Evolutionary conservation across 768 basidiomycete genomes (phyloP).

Genomic region (Tulasnella sp.): DNA sequence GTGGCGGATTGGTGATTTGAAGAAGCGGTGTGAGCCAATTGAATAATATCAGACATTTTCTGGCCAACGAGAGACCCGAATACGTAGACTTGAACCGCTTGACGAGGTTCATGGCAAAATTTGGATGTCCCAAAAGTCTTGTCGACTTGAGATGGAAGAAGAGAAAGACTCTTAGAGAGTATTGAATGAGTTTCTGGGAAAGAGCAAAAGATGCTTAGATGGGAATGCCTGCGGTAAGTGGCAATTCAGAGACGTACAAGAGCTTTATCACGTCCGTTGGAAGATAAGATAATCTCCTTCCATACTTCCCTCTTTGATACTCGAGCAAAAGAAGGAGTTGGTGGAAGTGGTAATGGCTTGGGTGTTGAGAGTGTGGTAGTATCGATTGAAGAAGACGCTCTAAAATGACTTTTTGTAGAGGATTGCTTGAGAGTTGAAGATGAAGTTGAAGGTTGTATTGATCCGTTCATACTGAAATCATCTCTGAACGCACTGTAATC

Average conservation of each 20-base stretch:
- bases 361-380: not conserved
- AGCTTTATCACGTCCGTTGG: conserved; percentile 70
- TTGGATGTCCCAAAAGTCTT: conserved; percentile 24
- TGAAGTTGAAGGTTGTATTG: not conserved
- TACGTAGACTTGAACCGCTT: conserved; percentile 48
- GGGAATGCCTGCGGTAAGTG: not conserved
- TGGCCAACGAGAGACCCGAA: conserved; percentile 58
- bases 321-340: no score
- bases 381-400: not conserved
- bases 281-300: conserved; percentile 66
- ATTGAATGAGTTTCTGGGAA: conserved; percentile 73
- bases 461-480: no score
- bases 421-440: not conserved
- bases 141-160: conserved; percentile 38
- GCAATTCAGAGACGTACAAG: conserved; percentile 42
- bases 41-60: conserved; percentile 69
- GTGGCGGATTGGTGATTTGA: conserved; percentile 54
- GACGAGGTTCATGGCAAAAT: conserved; percentile 32
- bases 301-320: conserved; percentile 57
- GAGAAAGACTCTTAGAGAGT: conserved; percentile 61
- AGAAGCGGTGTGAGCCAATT: conserved; percentile 73
- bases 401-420: not conserved
- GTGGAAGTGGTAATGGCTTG: not conserved
- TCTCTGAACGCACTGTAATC: no score
- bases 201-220: not conserved